These are phyloP conservation scores for Theileria sp. DNA, from an alignment of 169 alveolate species.

Conservation along the genomic window DNA sequence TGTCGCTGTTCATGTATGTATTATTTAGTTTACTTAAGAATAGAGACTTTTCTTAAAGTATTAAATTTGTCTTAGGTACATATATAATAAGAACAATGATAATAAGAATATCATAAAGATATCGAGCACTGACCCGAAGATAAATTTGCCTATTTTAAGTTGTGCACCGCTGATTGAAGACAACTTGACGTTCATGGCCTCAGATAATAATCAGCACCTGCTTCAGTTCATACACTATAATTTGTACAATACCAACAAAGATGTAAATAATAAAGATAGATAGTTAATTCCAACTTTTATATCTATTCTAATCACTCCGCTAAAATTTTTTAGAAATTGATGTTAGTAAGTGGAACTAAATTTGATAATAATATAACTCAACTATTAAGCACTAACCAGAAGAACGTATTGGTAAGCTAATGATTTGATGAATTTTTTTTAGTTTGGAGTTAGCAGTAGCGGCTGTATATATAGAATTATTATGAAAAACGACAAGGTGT, in stretches of 20 bases:
- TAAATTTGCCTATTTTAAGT: slow-evolving; percentile 46
- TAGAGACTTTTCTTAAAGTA: background rate
- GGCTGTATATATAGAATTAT: background rate
- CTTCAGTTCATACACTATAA: slow-evolving; percentile 22
- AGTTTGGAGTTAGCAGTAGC: background rate
- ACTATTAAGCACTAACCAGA: background rate
- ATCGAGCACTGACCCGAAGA: slow-evolving; percentile 40
- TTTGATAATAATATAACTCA: background rate
- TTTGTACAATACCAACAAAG: background rate
- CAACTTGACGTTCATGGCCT: slow-evolving; percentile 34
- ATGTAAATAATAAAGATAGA: background rate
- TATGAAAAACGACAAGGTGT: background rate
- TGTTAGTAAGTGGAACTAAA: background rate
- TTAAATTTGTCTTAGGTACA: slow-evolving; percentile 5
- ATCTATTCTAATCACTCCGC: background rate
- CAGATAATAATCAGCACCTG: slow-evolving; percentile 44
- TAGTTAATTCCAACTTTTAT: background rate
- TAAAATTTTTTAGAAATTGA: background rate
- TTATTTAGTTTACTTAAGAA: background rate
- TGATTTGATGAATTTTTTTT: background rate
- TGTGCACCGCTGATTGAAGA: slow-evolving; percentile 50
- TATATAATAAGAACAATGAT: slow-evolving; percentile 49
- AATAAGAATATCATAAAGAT: slow-evolving; percentile 42
- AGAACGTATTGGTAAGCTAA: background rate
- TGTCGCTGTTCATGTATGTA: slow-evolving; percentile 59